Base-by-base conservation (phyloP, 164 flowering plant species). In the Magnolia sinica region DNA sequence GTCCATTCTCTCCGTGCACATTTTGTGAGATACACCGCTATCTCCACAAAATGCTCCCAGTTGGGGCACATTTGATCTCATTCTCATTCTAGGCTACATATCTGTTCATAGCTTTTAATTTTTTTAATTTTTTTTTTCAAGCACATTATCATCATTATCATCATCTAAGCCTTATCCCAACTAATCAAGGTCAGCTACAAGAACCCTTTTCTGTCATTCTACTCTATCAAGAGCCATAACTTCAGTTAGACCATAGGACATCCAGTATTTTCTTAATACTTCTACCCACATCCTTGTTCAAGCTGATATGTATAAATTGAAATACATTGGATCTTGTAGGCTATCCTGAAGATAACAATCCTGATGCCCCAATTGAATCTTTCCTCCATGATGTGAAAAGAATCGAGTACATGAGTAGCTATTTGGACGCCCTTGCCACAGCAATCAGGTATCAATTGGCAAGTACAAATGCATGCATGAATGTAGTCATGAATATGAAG, bases 351-450 rank as follows among this genome's bases (percentile, higher is more conserved):
- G 52, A 52, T n/a, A 49, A 55, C 55, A 59, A 50, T 50, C 58
- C 19, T 7, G 49, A 70, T 70, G 73, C 29, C 58, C 8, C 73
- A 13, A 70, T 50, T 52, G 74, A 73, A 58, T 37, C n/a, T 13
- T 73, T 73, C 20, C 64, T 73, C 19, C 4, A 73, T 18, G 74
- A 73, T 55, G 45, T 19, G n/a, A 49, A 73, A 14, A 73, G 74
- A 73, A 59, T 73, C 1, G 19, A 73, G n/a, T 55, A 55, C 65
- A 37, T 73, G 45, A 27, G 45, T 49, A 73, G 65, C 18, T 73
- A 73, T 29, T 31, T 73, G 74, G 74, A 52, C 13, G 50, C 74
- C 65, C 74, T 73, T 2, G 27, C 11, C 7, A 22, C 24, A 70
- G 73, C 73, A n/a, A 52, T 52, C 16, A 68, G 71, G 71, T 68